phyloP scores from a whole-genome alignment of 1,139 yeast genomes.

The Yamadazyma blattariae region DNA sequence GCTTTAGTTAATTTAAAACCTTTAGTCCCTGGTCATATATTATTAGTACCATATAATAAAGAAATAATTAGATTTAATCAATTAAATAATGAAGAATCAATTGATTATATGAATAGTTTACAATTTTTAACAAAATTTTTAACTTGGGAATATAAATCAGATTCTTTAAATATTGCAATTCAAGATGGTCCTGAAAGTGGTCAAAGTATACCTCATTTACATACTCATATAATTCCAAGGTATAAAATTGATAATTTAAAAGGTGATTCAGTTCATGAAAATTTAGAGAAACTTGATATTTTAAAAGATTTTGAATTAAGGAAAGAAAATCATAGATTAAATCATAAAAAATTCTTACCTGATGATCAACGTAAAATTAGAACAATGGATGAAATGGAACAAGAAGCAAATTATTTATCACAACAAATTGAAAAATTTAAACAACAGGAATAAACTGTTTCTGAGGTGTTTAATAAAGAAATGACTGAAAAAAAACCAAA shows the following conservation, averaged over 20 bases:
- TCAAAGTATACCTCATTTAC: slow-evolving; percentile 90
- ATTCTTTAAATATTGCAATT: slow-evolving; percentile 80
- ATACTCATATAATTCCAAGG: slow-evolving; percentile 89
- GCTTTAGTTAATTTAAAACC: slow-evolving; percentile 91
- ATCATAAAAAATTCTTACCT: slow-evolving; percentile 14
- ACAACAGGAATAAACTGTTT: not conserved
- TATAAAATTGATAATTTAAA: slow-evolving; percentile 62
- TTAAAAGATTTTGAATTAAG: slow-evolving; percentile 31
- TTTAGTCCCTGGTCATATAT: slow-evolving; percentile 83
- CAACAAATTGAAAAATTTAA: slow-evolving; percentile 35
- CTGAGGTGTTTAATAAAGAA: no score
- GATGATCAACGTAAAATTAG: slow-evolving; percentile 53
- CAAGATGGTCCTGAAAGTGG: slow-evolving; percentile 98
- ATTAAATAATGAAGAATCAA: slow-evolving; percentile 65
- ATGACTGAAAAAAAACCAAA: no score
- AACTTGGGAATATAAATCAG: slow-evolving; percentile 65
- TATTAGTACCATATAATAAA: slow-evolving; percentile 76
- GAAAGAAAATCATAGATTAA: slow-evolving; percentile 10
- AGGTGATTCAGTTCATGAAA: slow-evolving; percentile 60
- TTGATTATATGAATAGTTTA: slow-evolving; percentile 76
- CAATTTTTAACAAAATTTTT: slow-evolving; percentile 70
- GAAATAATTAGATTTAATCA: slow-evolving; percentile 62
- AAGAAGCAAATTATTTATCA: slow-evolving; percentile 56
- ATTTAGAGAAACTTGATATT: slow-evolving; percentile 46
- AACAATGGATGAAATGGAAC: slow-evolving; percentile 56